Evolutionary conservation across 768 basidiomycete species (phyloP), one percentile per base, ranked within the genome.

Genomic region (Tulasnella sp.): DNA sequence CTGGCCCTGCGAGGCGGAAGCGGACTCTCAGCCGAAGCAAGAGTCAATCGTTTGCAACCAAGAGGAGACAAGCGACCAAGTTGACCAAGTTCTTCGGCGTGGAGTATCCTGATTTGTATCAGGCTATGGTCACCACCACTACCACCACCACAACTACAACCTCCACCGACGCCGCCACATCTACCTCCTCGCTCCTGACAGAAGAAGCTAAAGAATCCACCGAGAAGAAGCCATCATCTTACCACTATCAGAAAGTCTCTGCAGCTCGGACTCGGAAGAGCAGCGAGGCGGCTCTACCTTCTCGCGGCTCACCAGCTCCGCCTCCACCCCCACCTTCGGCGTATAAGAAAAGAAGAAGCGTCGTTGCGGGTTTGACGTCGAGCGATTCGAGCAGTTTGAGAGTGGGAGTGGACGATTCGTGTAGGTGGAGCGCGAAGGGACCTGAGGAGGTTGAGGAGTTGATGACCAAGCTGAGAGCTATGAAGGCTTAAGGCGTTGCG

Each of bases 41-140:
- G 29, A 74, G 72, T 25, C 29, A 34, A 19, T 52, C 45, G 54
- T 74, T 74, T 31, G 6, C 45, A 1, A 49, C 54, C 4, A 22
- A 17, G n/a, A 15, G 15, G n/a, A 22, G 72, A 9, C 74, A 70
- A 29, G 64, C 75, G 17, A 76, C 67, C 38, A 76, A 70, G 42
- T 31, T 76, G 34, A 68, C 75, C 12, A 37, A 69, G 19, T 42
- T 76, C 68, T 69, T 76, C 19, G 75, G 75, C 9, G 75, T 64
- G 49, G 67, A 76, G 39, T 45, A 67, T 38, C 68, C 68, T n/a
- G 67, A 76, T 70, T 39, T 70, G 75, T 42, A 76, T 37, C 64
- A 75, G 75, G 64, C 39, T 17, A 69, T 42, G 67, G 75, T 52
- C 73, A 64, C 54, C 2, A 38, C 3, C 34, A 67, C n/a, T 31